phyloP scores from a whole-genome alignment of 345 rosid species.

The Boechera retrofracta region DNA sequence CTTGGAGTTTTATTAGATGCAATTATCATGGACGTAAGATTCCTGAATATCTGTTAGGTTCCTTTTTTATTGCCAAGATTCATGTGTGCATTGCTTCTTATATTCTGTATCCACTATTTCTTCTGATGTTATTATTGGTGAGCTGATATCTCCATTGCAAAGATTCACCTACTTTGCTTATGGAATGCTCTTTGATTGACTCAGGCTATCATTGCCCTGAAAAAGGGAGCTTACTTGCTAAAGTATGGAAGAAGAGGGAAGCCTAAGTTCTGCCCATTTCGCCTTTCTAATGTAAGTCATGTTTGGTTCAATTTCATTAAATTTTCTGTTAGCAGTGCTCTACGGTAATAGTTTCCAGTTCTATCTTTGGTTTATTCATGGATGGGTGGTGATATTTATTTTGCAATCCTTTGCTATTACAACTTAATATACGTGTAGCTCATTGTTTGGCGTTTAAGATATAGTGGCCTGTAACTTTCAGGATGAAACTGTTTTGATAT shows the following conservation, averaged over 20 bases:
- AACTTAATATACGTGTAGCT: neutral
- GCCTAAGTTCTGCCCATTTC: conserved; percentile 98
- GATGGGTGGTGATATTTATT: neutral
- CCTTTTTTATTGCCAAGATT: neutral
- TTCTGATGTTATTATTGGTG: neutral
- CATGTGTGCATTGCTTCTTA: conserved; percentile 3
- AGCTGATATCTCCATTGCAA: conserved; percentile 2
- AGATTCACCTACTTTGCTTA: conserved; percentile 19
- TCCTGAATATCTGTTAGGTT: too few species aligned
- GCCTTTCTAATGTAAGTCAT: conserved; percentile 91
- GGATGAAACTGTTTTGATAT: conserved; percentile 96
- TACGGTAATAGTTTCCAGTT: neutral
- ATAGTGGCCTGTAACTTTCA: conserved; percentile 51
- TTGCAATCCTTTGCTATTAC: conserved; percentile 4
- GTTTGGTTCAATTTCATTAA: neutral
- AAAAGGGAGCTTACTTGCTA: conserved; percentile 93
- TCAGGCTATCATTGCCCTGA: conserved; percentile 96
- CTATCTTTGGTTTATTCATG: neutral
- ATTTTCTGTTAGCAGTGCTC: neutral
- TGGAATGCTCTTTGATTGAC: conserved; percentile 39
- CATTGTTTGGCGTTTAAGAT: conserved; percentile 10
- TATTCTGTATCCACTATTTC: neutral
- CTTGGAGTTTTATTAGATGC: too few species aligned
- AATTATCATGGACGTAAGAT: too few species aligned
- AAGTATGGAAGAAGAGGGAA: conserved; percentile 99